These are phyloP conservation scores for Nigrospora sphaerica DNA, from an alignment of 2,329 filamentous ascomycete species.

Conservation along the genomic window DNA sequence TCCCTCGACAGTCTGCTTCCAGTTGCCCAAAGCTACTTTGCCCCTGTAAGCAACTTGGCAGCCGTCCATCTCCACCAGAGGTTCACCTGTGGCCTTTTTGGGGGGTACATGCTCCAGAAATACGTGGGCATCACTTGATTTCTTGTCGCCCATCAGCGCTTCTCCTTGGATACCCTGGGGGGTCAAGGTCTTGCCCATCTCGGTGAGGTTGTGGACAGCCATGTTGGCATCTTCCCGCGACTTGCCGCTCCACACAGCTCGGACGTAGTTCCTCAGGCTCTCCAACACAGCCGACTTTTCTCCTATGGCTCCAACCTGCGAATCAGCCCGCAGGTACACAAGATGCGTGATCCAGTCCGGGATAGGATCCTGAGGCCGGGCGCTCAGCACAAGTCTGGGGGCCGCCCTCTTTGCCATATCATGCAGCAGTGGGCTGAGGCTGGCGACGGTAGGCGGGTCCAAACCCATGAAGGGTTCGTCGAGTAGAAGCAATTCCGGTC, in stretches of 20 bases:
- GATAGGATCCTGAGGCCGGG: slow-evolving; percentile 78
- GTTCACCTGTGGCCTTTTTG: slow-evolving; percentile 44
- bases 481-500: slow-evolving; percentile 74
- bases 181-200: slow-evolving; percentile 42
- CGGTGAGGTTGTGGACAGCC: slow-evolving; percentile 38
- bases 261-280: slow-evolving; percentile 40
- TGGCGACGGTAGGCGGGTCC: slow-evolving; percentile 72
- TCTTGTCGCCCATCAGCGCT: slow-evolving; percentile 22
- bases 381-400: slow-evolving; percentile 69
- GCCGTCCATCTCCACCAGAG: slow-evolving; percentile 80
- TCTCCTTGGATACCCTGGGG: slow-evolving; percentile 28
- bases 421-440: slow-evolving; percentile 64
- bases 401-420: slow-evolving; percentile 57
- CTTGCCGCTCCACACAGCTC: slow-evolving; percentile 35
- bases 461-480: slow-evolving; percentile 97
- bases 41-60: slow-evolving; percentile 75
- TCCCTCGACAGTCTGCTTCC: slow-evolving; percentile 54
- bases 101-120: slow-evolving; percentile 4
- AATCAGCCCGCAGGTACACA: slow-evolving; percentile 61
- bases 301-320: slow-evolving; percentile 60
- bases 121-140: slow-evolving; percentile 11
- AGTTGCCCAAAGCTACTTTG: slow-evolving; percentile 74
- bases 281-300: slow-evolving; percentile 55
- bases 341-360: slow-evolving; percentile 89
- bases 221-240: slow-evolving; percentile 38